These are phyloP conservation scores for Aspergillus niger DNA, from an alignment of 2,329 filamentous ascomycete species.

Conservation along the genomic window DNA sequence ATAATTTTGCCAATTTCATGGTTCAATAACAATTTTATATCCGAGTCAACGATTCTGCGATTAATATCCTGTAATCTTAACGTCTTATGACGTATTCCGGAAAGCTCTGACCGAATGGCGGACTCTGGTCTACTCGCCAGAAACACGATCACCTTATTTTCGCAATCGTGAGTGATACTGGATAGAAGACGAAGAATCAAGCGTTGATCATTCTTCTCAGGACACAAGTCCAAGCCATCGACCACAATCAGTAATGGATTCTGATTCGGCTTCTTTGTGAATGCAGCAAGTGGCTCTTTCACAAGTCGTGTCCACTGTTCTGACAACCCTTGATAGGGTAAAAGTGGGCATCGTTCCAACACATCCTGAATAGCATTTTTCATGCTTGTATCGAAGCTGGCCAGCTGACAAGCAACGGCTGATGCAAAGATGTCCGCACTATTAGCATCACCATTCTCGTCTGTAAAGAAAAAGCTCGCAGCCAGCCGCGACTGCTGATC, in stretches of 20 bases:
- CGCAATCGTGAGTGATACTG: no score
- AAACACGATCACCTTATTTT: neutral
- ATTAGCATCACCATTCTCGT: neutral
- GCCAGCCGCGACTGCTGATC: neutral
- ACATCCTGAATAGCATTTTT: neutral
- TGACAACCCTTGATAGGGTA: neutral
- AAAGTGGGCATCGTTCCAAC: neutral
- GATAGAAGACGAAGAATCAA: neutral
- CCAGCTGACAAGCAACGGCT: neutral
- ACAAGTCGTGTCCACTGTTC: neutral
- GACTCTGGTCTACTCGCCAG: neutral
- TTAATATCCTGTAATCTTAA: neutral
- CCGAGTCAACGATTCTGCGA: neutral
- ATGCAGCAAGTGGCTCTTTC: neutral
- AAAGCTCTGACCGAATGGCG: neutral
- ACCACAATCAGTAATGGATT: neutral
- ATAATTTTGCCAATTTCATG: neutral
- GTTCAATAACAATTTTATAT: neutral
- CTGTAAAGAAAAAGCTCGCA: neutral
- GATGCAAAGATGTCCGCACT: neutral
- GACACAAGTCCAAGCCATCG: neutral
- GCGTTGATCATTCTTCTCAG: neutral
- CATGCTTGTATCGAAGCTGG: neutral
- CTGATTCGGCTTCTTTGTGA: neutral
- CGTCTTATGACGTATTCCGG: neutral